Base-by-base conservation (phyloP, 805 yeast genomes). In the Wickerhamiella lipophila region DNA sequence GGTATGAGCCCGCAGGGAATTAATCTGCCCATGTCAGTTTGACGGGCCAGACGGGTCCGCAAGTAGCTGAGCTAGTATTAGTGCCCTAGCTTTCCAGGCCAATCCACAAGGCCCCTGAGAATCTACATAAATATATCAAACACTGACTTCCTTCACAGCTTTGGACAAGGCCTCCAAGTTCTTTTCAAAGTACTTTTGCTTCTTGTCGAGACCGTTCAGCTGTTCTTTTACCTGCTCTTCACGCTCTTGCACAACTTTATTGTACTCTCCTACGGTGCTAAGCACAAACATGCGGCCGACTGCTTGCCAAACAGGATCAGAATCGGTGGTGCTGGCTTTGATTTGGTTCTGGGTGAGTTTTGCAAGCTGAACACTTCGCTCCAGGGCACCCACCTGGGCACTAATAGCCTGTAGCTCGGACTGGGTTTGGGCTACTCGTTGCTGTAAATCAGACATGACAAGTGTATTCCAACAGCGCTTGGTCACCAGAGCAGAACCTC, bases 111-210 rank as follows among this genome's bases (percentile, higher is more conserved):
- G n/a, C n/a, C n/a, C n/a, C n/a, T n/a, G n/a, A n/a, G n/a, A n/a
- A n/a, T 29, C 32, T 32, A 32, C 19, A 32, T 15, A 22, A 40
- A 15, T 15, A 15, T 15, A 25, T 40, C 25, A 40, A 15, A 23
- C 30, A 40, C 26, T 38, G 12, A 21, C 42, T 21, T 73, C 73
- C 47, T 75, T 73, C 74, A 85, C 72, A 56, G 75, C 76, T 42
- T 77, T 77, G 23, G 77, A 68, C 2, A 89, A 80, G 55, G 81
- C 86, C 53, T 82, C 82, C 52, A 83, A 73, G 4, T 94, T 82
- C 1, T 86, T 82, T 50, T 79, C 78, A 53, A 83, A 69, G 63
- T 87, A 87, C 40, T 73, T 67, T 62, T 79, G 73, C 67, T 85
- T 88, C 59, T 81, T 83, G 49, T 68, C 64, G 53, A 87, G 68